phyloP scores from a whole-genome alignment of 768 basidiomycete species.

The Macrolepiota albuminosa region DNA sequence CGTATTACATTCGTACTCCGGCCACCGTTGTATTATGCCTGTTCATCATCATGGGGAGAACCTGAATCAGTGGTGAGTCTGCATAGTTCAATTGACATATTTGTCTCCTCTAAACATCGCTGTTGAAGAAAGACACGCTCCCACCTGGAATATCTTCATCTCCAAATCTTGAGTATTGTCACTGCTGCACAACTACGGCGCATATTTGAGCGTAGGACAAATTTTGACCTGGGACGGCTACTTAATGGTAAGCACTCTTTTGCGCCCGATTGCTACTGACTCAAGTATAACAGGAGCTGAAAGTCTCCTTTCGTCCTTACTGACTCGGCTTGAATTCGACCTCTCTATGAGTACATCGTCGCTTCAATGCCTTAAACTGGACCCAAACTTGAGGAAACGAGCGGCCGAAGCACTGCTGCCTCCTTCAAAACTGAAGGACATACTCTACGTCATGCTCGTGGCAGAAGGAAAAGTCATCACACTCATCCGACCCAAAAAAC shows the following conservation, averaged over 20 bases:
- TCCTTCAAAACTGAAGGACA: slow-evolving; percentile 80
- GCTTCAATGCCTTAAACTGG: slow-evolving; percentile 75
- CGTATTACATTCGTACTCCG: slow-evolving; percentile 85
- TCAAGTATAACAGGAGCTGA: slow-evolving; percentile 59
- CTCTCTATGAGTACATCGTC: slow-evolving; percentile 80
- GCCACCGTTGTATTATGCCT: slow-evolving; percentile 88
- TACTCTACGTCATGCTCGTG: slow-evolving; percentile 88
- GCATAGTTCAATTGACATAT: slow-evolving; percentile 9
- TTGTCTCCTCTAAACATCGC: slow-evolving; percentile 21
- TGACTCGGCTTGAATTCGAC: slow-evolving; percentile 69
- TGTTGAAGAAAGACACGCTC: slow-evolving; percentile 79
- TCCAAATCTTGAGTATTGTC: slow-evolving; percentile 89
- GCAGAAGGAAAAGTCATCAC: slow-evolving; percentile 77
- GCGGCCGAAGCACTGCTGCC: slow-evolving; percentile 83
- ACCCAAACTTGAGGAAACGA: slow-evolving; percentile 60
- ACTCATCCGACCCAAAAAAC: slow-evolving; percentile 84
- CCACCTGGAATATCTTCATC: slow-evolving; percentile 92
- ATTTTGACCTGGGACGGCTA: slow-evolving; percentile 83
- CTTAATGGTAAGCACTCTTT: slow-evolving; percentile 46
- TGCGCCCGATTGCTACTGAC: neutral
- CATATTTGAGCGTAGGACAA: slow-evolving; percentile 85
- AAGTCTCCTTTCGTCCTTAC: slow-evolving; percentile 68
- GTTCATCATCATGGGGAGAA: slow-evolving; percentile 90
- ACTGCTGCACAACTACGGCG: slow-evolving; percentile 78
- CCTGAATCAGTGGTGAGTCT: slow-evolving; percentile 87